phyloP scores from a whole-genome alignment of 768 basidiomycete genomes.

The Tricholoma sp. region DNA sequence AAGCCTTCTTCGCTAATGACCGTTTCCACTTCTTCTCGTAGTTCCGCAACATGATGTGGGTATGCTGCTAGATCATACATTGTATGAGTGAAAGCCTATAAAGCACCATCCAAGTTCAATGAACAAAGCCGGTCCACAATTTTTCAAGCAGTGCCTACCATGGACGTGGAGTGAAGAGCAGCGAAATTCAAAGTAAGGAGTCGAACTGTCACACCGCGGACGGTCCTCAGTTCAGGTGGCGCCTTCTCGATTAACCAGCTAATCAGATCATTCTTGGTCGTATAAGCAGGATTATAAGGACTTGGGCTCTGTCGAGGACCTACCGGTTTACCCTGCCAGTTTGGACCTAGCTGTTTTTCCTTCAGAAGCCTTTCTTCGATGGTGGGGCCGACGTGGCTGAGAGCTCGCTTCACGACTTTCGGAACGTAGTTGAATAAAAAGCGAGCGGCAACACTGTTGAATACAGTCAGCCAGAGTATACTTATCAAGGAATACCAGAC shows the following conservation, averaged over 20 bases:
- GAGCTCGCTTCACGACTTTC: not conserved
- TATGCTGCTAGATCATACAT: conserved; percentile 22
- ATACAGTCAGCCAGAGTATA: not conserved
- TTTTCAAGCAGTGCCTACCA: conserved; percentile 6
- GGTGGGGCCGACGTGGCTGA: not conserved
- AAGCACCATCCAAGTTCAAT: not conserved
- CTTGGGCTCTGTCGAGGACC: not conserved
- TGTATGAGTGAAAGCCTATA: conserved; percentile 23
- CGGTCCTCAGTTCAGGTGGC: conserved; percentile 5
- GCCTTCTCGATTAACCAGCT: conserved; percentile 16
- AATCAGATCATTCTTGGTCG: conserved; percentile 13
- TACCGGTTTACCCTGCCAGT: conserved; percentile 12
- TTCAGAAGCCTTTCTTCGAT: not conserved
- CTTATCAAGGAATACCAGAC: conserved; percentile 4
- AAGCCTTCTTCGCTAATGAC: conserved; percentile 9
- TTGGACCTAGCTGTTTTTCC: not conserved
- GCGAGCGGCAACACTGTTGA: not conserved
- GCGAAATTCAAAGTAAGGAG: conserved; percentile 32
- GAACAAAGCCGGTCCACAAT: not conserved
- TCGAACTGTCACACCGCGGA: conserved; percentile 11
- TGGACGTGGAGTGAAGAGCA: conserved; percentile 26
- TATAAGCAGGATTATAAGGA: not conserved
- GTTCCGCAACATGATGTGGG: conserved; percentile 19
- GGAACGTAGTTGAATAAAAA: not conserved
- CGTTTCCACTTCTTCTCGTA: conserved; percentile 29